Evolutionary conservation across 1,284 basidiomycete species (phyloP).

Genomic region (Puccinia coronata): DNA sequence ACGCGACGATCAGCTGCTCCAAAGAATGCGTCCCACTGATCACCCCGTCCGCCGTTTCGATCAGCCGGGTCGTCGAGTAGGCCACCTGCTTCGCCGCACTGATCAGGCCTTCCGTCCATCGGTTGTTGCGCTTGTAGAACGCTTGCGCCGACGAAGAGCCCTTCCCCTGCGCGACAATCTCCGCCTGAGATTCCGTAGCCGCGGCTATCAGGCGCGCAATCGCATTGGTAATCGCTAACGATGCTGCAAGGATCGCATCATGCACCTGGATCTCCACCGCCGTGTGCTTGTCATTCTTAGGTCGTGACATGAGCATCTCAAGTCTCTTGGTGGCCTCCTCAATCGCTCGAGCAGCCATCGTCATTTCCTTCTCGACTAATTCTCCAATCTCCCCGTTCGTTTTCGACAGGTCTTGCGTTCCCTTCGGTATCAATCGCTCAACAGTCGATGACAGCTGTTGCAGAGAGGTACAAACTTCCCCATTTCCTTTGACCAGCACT

Average conservation of each 20-base stretch:
- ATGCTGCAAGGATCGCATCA: constrained; percentile 91
- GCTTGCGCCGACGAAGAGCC: constrained; percentile 88
- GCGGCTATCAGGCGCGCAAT: constrained; percentile 93
- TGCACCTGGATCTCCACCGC: constrained; percentile 94
- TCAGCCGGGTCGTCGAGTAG: constrained; percentile 92
- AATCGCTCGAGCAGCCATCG: constrained; percentile 87
- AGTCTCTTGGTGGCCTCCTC: constrained; percentile 87
- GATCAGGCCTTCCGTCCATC: constrained; percentile 99
- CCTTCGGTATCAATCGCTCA: constrained; percentile 82
- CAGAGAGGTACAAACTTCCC: constrained; percentile 77
- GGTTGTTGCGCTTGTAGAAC: constrained; percentile 99
- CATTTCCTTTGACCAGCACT: constrained; percentile 84
- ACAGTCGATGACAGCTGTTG: constrained; percentile 81
- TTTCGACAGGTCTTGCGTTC: constrained; percentile 72
- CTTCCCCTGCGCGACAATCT: constrained; percentile 93
- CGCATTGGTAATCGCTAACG: constrained; percentile 90
- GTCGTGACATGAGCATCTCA: constrained; percentile 84
- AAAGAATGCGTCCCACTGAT: constrained; percentile 92
- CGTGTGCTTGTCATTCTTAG: constrained; percentile 81
- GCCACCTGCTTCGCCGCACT: constrained; percentile 97
- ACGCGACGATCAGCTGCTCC: constrained; percentile 98
- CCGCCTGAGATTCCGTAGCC: constrained; percentile 94
- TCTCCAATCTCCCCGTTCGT: constrained; percentile 93
- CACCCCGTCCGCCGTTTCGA: constrained; percentile 96
- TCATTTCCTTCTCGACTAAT: constrained; percentile 95